phyloP scores from a whole-genome alignment of 441 rosid species.

The Mallotus repandus region DNA sequence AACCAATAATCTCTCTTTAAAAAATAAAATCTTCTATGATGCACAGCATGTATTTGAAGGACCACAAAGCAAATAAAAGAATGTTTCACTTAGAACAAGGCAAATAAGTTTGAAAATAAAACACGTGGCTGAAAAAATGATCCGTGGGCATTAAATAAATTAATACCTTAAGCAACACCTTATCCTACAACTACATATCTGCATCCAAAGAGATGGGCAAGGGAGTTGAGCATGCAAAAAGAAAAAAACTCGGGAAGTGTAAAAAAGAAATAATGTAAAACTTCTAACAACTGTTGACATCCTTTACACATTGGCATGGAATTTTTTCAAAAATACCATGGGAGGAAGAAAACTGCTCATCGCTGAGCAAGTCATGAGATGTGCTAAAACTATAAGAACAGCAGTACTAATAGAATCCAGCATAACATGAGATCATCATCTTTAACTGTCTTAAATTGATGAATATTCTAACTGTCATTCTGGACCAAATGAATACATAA shows the following conservation, averaged over 20 bases:
- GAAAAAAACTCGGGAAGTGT: neutral
- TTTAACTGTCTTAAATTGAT: neutral
- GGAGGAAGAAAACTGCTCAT: no score
- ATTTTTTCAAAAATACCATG: no score
- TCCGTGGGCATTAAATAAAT: neutral
- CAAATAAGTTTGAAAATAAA: neutral
- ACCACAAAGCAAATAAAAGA: slow-evolving; percentile 4
- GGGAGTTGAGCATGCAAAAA: neutral
- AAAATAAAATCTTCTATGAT: neutral
- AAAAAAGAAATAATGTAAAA: neutral
- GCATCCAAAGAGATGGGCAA: neutral
- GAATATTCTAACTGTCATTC: neutral
- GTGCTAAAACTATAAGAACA: no score
- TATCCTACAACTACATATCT: neutral
- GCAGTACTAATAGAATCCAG: neutral
- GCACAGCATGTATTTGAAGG: neutral
- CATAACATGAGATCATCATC: neutral
- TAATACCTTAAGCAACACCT: neutral
- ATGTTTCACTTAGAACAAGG: neutral
- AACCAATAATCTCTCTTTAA: neutral
- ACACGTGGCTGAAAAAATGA: neutral
- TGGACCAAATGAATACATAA: neutral
- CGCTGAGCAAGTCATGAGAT: no score
- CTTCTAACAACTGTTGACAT: slow-evolving; percentile 1
- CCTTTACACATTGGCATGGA: neutral